phyloP scores from a whole-genome alignment of 306 rosid species.

The Quercus alba region DNA sequence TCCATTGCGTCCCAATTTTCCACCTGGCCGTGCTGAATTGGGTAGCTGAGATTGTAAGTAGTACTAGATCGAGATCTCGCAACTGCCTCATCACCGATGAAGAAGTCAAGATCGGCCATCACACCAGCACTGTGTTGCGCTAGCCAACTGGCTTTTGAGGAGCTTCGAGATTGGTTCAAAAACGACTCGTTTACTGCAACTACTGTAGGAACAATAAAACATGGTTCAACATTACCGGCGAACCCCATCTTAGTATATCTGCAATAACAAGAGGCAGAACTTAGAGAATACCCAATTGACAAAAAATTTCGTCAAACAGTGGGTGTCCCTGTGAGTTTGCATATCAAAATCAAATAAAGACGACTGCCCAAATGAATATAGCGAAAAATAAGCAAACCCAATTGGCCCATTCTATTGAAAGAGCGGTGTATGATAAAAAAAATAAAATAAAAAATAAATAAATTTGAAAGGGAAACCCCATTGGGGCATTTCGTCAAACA shows the following conservation, averaged over 20 bases:
- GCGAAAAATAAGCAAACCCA: neutral
- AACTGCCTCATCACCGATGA: conserved; percentile 90
- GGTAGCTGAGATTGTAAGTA: conserved; percentile 77
- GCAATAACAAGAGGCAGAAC: conserved; percentile 12
- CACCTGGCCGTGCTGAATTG: conserved; percentile 86
- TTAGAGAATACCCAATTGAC: conserved; percentile 10
- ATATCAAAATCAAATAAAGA: neutral
- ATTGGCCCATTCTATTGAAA: neutral
- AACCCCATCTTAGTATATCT: conserved; percentile 99
- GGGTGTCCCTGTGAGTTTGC: neutral
- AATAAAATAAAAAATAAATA: no score
- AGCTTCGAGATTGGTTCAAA: conserved; percentile 58
- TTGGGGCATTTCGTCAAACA: conserved; percentile 39
- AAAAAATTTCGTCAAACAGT: conserved; percentile 13
- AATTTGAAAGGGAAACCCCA: neutral
- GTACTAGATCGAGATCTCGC: conserved; percentile 79
- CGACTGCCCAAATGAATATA: neutral
- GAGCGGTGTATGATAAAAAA: neutral
- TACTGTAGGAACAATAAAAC: conserved; percentile 80
- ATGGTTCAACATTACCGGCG: conserved; percentile 96
- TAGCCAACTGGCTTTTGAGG: conserved; percentile 76
- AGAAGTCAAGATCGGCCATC: conserved; percentile 99
- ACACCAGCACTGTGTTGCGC: conserved; percentile 98
- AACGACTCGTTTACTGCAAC: conserved; percentile 92
- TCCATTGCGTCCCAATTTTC: conserved; percentile 99